Conservation (phyloP, 306 rosid genomes). For the Acacia acuminata region DNA sequence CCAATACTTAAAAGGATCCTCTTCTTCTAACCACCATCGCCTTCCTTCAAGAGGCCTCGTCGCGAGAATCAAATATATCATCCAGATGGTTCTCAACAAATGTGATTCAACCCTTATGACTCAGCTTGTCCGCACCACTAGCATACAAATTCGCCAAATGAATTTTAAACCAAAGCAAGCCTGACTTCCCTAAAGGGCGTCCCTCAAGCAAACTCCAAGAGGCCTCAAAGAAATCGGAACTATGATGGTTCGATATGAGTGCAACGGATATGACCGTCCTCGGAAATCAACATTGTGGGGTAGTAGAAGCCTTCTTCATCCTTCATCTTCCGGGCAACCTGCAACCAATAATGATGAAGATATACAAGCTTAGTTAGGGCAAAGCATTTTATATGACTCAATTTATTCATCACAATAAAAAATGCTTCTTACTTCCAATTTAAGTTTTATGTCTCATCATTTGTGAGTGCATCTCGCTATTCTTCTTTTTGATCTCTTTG, state of each 20-base stretch:
- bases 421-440: conserved; percentile 78
- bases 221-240: no score
- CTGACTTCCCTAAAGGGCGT: conserved; percentile 80
- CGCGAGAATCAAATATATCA: conserved; percentile 33
- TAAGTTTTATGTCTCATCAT: conserved; percentile 89
- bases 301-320: no score
- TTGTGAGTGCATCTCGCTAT: conserved; percentile 83
- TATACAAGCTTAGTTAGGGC: conserved; percentile 1
- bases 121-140: conserved; percentile 87
- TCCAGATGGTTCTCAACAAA: conserved; percentile 77
- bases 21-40: conserved; percentile 94
- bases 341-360: conserved; percentile 29
- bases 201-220: conserved; percentile 92
- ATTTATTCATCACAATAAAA: conserved; percentile 27
- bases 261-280: no score
- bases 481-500: conserved; percentile 67
- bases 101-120: conserved; percentile 63
- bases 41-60: conserved; percentile 72
- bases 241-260: no score
- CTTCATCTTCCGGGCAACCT: conserved; percentile 59
- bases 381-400: conserved; percentile 23
- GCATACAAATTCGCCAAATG: conserved; percentile 94
- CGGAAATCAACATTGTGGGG: no score
- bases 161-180: conserved; percentile 90
- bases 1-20: conserved; percentile 80